Base-by-base conservation (phyloP, 2,329 filamentous ascomycete genomes). In the Drechslera avenae region DNA sequence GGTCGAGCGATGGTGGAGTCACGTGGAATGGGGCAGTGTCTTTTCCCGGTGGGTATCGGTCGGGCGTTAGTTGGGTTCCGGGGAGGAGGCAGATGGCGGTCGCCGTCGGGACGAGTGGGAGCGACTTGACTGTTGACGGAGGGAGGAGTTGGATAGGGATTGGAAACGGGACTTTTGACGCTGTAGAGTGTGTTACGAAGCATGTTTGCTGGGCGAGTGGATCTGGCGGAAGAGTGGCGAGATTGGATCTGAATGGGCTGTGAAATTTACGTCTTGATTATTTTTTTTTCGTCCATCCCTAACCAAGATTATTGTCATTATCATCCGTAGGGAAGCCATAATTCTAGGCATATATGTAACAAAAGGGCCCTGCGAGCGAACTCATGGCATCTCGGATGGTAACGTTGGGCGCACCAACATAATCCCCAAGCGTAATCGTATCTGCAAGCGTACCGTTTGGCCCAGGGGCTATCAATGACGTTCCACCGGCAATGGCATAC, bases 361-460 rank as follows among this genome's bases (percentile, higher is more conserved):
- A 79, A 53, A 79, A 78, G 7, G 73, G 75, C 1, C 76, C 76
- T 10, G 46, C 73, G 5, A 75, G 64, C 0, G 77, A 78, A 40
- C 71, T 75, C 63, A 78, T 72, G 8, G 75, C 52, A 43, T 77
- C 72, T 2, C 62, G 52, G 46, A 80, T 73, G 2, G 61, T 67
- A 10, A 58, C 28, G 16, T 55, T 48, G 14, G 62, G 56, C 2
- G 64, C 69, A 18, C 71, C 67, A 2, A 73, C 59, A 46, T 52
- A 66, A 16, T 71, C 57, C 14, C 74, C 76, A 21, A 78, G 36
- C 36, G 75, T 59, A 32, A 81, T 56, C 0, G 59, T 54, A 28
- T 78, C 72, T 3, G 76, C 71, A 9, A 82, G 66, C 3, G 75
- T 79, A 26, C 77, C 74, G 45, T 79, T 75, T 4, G 68, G 7